These are phyloP conservation scores for Botrytis hyacinthi DNA, from an alignment of 2,329 filamentous ascomycete species.

Conservation along the genomic window DNA sequence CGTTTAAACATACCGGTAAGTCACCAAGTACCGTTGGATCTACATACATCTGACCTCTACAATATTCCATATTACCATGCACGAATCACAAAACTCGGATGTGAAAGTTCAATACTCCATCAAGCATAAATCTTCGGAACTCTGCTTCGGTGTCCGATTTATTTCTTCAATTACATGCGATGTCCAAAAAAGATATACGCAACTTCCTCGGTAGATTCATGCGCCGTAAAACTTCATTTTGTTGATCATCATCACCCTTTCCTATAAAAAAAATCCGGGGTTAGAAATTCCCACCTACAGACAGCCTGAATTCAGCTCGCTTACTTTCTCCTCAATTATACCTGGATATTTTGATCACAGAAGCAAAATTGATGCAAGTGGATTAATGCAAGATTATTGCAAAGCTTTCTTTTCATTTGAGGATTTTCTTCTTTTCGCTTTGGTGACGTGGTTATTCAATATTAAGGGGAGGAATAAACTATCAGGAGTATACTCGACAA, in stretches of 20 bases:
- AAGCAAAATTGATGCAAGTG: background rate
- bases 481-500: no score
- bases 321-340: background rate
- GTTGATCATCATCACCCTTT: background rate
- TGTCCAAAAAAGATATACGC: no score
- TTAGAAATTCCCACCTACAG: background rate
- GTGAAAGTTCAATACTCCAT: no score
- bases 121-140: no score
- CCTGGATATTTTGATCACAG: background rate
- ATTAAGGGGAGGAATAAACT: no score
- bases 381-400: background rate
- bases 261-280: background rate
- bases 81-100: no score
- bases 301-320: background rate
- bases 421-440: background rate
- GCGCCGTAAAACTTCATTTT: background rate
- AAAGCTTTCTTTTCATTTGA: background rate
- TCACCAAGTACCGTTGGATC: no score
- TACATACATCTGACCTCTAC: no score
- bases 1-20: no score
- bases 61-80: no score
- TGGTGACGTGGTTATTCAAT: background rate
- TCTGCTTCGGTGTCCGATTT: no score
- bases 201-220: background rate
- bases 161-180: no score